A percentile compares a stretch with the other conserved stretches of the same genome.
phyloP scores from a whole-genome alignment of 2,329 filamentous ascomycete species.

The Saccharata proteae region DNA sequence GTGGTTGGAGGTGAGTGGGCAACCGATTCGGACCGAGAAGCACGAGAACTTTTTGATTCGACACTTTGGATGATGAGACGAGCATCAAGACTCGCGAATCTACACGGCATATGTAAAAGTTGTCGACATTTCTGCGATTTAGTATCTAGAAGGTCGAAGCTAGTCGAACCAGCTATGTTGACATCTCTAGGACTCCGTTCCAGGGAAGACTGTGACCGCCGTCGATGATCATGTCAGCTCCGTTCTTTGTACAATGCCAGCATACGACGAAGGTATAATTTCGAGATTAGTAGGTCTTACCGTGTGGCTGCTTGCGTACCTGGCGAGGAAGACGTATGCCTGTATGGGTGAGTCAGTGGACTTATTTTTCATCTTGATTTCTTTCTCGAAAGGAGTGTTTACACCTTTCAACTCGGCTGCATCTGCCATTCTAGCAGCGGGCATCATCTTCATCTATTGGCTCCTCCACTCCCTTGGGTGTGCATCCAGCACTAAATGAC shows the following conservation, averaged over 20 bases:
- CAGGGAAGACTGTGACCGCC: constrained; percentile 6
- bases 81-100: too few species aligned
- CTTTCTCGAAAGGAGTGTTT: not conserved
- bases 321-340: constrained; percentile 8
- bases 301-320: constrained; percentile 8
- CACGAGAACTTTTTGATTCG: too few species aligned
- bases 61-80: too few species aligned
- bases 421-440: constrained; percentile 2
- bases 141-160: too few species aligned
- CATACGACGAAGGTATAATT: not conserved
- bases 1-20: too few species aligned
- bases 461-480: constrained; percentile 5
- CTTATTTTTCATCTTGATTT: not conserved
- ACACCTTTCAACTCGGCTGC: constrained; percentile 6
- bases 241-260: not conserved
- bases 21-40: too few species aligned
- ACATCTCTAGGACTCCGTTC: too few species aligned
- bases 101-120: too few species aligned
- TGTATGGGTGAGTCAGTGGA: too few species aligned
- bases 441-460: constrained; percentile 8
- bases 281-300: not conserved
- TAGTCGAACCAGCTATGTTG: too few species aligned
- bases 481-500: not conserved
- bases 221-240: constrained; percentile 5
- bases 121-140: too few species aligned